Percentiles rank a stretch among this genome's conserved stretches.
These are phyloP conservation scores for Hyaloscypha finlandica DNA, from an alignment of 495 filamentous ascomycete species.

Conservation along the genomic window DNA sequence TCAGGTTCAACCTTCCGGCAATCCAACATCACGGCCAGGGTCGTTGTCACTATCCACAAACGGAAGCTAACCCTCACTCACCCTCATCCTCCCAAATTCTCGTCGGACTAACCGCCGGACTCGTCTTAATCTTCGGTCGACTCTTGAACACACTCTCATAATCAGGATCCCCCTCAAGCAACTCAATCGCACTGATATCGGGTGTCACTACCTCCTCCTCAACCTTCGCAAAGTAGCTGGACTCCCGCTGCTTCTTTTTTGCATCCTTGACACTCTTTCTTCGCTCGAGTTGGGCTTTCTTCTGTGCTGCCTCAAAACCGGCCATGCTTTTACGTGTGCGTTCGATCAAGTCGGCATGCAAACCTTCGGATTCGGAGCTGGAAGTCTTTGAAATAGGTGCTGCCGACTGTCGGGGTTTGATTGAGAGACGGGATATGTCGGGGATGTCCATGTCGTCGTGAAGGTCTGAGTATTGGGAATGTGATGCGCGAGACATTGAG, in stretches of 20 bases:
- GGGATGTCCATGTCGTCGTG: conserved; percentile 35
- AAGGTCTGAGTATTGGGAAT: conserved; percentile 36
- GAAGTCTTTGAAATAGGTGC: conserved; percentile 1
- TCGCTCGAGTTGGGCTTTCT: conserved; percentile 59
- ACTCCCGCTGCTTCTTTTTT: conserved; percentile 41
- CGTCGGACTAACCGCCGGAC: conserved; percentile 51
- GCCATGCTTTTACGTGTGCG: conserved; percentile 86
- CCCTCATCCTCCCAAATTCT: conserved; percentile 20
- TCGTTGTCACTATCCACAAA: neutral
- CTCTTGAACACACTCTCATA: conserved; percentile 88
- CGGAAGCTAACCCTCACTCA: neutral
- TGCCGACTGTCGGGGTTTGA: conserved; percentile 34
- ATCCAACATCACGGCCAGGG: neutral
- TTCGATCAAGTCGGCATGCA: conserved; percentile 56
- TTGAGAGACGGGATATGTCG: conserved; percentile 30
- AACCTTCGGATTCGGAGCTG: conserved; percentile 12
- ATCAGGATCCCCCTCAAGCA: conserved; percentile 69
- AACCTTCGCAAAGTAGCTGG: conserved; percentile 32
- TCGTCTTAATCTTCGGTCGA: conserved; percentile 73
- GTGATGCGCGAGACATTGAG: conserved; percentile 46
- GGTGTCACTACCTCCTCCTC: conserved; percentile 29
- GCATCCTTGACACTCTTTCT: conserved; percentile 46
- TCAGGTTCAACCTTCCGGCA: neutral
- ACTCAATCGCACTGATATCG: conserved; percentile 30
- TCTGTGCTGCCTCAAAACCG: conserved; percentile 50